Percentiles rank a stretch among this genome's conserved stretches.
Conservation (phyloP, 2,329 filamentous ascomycete species). For the Chaetomium sp. region DNA sequence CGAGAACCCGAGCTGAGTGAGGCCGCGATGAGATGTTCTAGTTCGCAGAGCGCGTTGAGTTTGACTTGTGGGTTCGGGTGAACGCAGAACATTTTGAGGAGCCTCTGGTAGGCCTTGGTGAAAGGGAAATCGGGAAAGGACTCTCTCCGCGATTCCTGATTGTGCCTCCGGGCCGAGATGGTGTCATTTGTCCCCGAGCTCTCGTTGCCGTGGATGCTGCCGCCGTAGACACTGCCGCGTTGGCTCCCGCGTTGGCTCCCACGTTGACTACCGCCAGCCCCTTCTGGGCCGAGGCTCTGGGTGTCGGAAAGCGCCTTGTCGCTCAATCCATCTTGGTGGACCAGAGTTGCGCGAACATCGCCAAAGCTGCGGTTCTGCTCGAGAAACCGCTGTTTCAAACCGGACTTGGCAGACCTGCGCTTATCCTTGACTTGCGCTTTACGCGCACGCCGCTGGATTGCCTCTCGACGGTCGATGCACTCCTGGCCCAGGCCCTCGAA, state of each 20-base stretch:
- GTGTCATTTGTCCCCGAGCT: slow-evolving; percentile 37
- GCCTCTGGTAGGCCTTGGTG: slow-evolving; percentile 67
- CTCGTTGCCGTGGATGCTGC: slow-evolving; percentile 33
- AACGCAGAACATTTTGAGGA: slow-evolving; percentile 81
- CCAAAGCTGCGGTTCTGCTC: slow-evolving; percentile 65
- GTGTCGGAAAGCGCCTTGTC: slow-evolving; percentile 23
- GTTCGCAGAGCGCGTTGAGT: slow-evolving; percentile 72
- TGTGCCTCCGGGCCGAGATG: slow-evolving; percentile 27
- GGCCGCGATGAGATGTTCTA: slow-evolving; percentile 74
- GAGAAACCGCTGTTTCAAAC: slow-evolving; percentile 45
- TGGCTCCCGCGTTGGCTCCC: slow-evolving; percentile 19
- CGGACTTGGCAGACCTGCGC: slow-evolving; percentile 38
- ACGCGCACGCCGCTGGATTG: slow-evolving; percentile 43
- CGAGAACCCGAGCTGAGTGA: slow-evolving; percentile 56
- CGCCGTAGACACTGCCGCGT: slow-evolving; percentile 26
- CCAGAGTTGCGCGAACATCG: slow-evolving; percentile 50
- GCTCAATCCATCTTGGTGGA: slow-evolving; percentile 28
- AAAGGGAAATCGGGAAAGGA: slow-evolving; percentile 63
- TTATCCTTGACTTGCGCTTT: slow-evolving; percentile 36
- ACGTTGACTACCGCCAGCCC: slow-evolving; percentile 27
- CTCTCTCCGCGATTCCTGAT: slow-evolving; percentile 27
- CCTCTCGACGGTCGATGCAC: slow-evolving; percentile 57
- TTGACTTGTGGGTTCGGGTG: slow-evolving; percentile 85
- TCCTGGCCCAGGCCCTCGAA: slow-evolving; percentile 64
- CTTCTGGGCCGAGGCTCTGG: slow-evolving; percentile 31